phyloP scores from a whole-genome alignment of 2,329 filamentous ascomycete species.

The Penicillium sp. region DNA sequence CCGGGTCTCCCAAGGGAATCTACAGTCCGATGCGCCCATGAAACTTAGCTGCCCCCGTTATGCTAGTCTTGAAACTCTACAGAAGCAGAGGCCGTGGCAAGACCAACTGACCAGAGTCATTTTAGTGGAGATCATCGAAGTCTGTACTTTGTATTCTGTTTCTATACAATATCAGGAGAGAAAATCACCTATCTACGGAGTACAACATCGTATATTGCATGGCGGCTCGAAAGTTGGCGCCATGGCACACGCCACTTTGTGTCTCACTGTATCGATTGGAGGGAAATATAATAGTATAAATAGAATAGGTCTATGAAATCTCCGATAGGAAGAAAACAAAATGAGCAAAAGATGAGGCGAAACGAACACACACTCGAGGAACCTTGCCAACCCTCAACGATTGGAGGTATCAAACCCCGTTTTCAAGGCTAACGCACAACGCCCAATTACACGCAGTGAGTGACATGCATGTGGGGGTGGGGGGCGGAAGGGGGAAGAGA shows the following conservation, averaged over 20 bases:
- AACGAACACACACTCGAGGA: not conserved
- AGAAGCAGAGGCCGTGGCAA: not conserved
- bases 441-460: not conserved
- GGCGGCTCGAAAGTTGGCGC: not conserved
- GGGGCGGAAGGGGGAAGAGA: not conserved
- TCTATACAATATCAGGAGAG: not conserved
- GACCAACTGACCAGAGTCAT: not conserved
- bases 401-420: not conserved
- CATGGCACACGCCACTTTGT: conserved; percentile 1
- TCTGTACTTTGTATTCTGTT: not conserved
- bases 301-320: not conserved
- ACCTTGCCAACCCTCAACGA: not conserved
- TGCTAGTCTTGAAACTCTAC: not conserved
- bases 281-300: not conserved
- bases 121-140: not conserved
- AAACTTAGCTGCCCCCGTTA: not conserved
- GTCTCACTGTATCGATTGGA: not conserved
- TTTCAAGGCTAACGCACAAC: not conserved
- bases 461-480: conserved; percentile 6
- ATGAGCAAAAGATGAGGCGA: not conserved
- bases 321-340: not conserved
- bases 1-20: not conserved
- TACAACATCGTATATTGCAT: not conserved
- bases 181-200: not conserved
- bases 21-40: not conserved